phyloP scores from a whole-genome alignment of 1,139 yeast species.

The Yamadazyma friedrichii region DNA sequence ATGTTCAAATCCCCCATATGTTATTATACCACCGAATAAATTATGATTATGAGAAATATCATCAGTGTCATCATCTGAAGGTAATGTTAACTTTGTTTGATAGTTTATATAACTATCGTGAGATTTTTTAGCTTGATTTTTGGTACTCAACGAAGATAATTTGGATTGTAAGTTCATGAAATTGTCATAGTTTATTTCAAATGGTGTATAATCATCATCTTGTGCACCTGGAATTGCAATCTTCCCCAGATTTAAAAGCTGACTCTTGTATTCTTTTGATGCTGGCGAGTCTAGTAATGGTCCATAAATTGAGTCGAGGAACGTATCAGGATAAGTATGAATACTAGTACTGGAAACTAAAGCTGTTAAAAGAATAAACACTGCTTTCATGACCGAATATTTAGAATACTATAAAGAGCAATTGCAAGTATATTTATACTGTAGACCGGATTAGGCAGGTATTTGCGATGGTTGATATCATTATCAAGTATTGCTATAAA shows the following conservation, averaged over 20 bases:
- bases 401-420: no score
- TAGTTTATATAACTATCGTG: constrained; percentile 18
- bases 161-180: constrained; percentile 1
- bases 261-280: constrained; percentile 5
- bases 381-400: no score
- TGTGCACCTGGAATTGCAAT: neutral
- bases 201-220: constrained; percentile 1
- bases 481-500: no score
- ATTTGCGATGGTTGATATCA: constrained; percentile 29
- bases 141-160: neutral
- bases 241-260: constrained; percentile 7
- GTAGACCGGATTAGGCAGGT: constrained; percentile 13
- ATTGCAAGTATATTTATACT: no score
- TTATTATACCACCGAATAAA: constrained; percentile 44
- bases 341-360: neutral
- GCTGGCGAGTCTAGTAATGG: constrained; percentile 12
- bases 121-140: constrained; percentile 10
- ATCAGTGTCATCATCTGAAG: constrained; percentile 36
- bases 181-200: constrained; percentile 1
- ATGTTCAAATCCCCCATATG: constrained; percentile 44
- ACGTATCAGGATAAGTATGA: constrained; percentile 10
- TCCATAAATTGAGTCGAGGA: constrained; percentile 23
- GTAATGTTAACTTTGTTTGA: constrained; percentile 27
- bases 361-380: neutral
- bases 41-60: constrained; percentile 25